phyloP scores from a whole-genome alignment of 257 asterid species.

The Cynanchum wilfordii region DNA sequence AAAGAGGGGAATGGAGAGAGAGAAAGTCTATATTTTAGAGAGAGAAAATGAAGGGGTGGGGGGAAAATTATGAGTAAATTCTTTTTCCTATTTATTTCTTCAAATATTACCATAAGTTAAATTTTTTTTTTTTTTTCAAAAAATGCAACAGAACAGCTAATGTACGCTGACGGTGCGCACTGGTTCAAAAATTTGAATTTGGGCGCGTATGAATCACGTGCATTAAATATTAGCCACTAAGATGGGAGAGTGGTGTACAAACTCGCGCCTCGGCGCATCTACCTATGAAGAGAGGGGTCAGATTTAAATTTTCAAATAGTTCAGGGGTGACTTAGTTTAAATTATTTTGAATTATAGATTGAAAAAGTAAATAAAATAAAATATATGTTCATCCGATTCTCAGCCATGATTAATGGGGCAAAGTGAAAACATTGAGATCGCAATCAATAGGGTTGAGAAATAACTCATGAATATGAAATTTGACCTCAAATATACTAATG shows the following conservation, averaged over 20 bases:
- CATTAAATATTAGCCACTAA: not conserved
- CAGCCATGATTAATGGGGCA: conserved; percentile 36
- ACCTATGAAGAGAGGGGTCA: not conserved
- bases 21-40: conserved; percentile 12
- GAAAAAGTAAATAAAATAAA: conserved; percentile 11
- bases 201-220: conserved; percentile 7
- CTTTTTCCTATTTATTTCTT: not conserved
- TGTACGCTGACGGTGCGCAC: not conserved
- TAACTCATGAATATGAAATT: conserved; percentile 28
- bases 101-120: not conserved
- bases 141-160: not conserved
- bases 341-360: not conserved
- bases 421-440: conserved; percentile 28
- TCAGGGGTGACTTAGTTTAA: not conserved
- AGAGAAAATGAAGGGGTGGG: conserved; percentile 52
- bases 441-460: conserved; percentile 36
- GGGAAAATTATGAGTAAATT: conserved; percentile 44
- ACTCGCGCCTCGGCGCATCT: conserved; percentile 5
- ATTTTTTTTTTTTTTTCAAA: not conserved
- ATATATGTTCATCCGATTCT: conserved; percentile 20
- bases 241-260: not conserved
- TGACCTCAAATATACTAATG: conserved; percentile 26
- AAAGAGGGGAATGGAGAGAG: not conserved
- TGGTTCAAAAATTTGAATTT: not conserved
- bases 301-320: conserved; percentile 1